A percentile compares a stretch with the other conserved stretches of the same genome.
Conservation (phyloP, 2,329 filamentous ascomycete species). For the Trichoderma sp. region DNA sequence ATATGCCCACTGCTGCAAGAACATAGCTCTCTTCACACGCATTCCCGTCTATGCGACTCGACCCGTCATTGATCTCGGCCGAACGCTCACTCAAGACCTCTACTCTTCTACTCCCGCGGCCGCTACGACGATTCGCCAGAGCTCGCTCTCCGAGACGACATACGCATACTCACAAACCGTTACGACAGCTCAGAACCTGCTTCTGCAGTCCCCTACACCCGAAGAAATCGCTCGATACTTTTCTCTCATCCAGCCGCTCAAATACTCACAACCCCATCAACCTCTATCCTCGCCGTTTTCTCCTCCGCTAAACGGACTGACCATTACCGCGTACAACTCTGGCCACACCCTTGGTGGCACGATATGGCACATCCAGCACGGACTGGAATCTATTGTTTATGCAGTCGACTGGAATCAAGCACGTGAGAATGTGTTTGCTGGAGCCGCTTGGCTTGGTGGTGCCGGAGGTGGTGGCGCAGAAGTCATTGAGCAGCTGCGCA, state of each 20-base stretch:
- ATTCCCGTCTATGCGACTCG: conserved; percentile 93
- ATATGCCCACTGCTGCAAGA: conserved; percentile 94
- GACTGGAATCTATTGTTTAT: conserved; percentile 94
- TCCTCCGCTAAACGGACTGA: conserved; percentile 83
- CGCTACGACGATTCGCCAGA: conserved; percentile 73
- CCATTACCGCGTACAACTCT: conserved; percentile 93
- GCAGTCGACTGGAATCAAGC: conserved; percentile 98
- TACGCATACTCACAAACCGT: conserved; percentile 53
- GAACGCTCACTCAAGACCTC: conserved; percentile 85
- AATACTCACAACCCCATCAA: conserved; percentile 95
- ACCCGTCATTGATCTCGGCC: conserved; percentile 88
- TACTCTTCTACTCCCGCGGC: conserved; percentile 89
- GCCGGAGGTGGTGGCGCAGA: conserved; percentile 77
- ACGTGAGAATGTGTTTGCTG: conserved; percentile 90
- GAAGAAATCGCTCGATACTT: conserved; percentile 95
- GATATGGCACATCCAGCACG: conserved; percentile 98
- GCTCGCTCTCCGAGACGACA: conserved; percentile 64
- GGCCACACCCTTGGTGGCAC: conserved; percentile 95
- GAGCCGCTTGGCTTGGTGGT: conserved; percentile 88
- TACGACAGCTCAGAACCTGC: conserved; percentile 51
- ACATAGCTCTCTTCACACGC: conserved; percentile 85
- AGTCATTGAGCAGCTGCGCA: conserved; percentile 88
- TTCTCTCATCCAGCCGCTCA: conserved; percentile 82
- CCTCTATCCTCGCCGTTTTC: conserved; percentile 84
- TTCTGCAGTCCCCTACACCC: conserved; percentile 67